Base-by-base conservation (phyloP, 2,329 filamentous ascomycete genomes). In the Colletotrichum viniferum region DNA sequence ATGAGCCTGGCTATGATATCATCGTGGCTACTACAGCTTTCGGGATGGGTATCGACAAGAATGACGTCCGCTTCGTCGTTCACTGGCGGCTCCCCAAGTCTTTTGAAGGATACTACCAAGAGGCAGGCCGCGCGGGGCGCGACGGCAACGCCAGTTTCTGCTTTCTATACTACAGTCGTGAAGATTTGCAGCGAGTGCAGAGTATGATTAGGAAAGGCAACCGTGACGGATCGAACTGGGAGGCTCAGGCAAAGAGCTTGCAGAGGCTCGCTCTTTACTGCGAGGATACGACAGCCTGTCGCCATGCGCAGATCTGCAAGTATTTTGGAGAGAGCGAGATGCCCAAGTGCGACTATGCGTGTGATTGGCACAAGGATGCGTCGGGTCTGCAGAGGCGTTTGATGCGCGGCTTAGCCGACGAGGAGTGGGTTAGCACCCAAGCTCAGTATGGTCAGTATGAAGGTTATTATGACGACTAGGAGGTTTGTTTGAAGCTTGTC, bases 11-110 rank as follows among this genome's bases (percentile, higher is more conserved):
- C 2, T 98, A 97, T 85, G 96, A 97, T 82, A 92, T 98, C 64
- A 96, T 98, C 76, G 96, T 98, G 32, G 96, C 96, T 3, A 98
- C 96, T 0, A 98, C 95, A 2, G 96, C 96, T 0, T 98, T 98
- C 80, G 96, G 96, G 4, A 98, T 98, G 96, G 96, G 96, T 30
- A 98, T 98, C 78, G 96, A 98, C 84, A 98, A 98, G 84, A 92
- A 97, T 68, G 94, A 98, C 79, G 96, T 98, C 13, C 94, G 96
- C 4, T 98, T 98, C 80, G 96, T 98, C 1, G 92, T 97, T 3
- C 96, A 98, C 84, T 98, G 96, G 96, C 94, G 95, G 74, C 90
- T 98, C 12, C 95, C 96, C 12, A 97, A 98, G 81, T 97, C 94
- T 4, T 98, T 98, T 82, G 96, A 98, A 83, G 95, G 96, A 2